Conservation (phyloP, 2,329 filamentous ascomycete species). For the Mariannaea elegans region DNA sequence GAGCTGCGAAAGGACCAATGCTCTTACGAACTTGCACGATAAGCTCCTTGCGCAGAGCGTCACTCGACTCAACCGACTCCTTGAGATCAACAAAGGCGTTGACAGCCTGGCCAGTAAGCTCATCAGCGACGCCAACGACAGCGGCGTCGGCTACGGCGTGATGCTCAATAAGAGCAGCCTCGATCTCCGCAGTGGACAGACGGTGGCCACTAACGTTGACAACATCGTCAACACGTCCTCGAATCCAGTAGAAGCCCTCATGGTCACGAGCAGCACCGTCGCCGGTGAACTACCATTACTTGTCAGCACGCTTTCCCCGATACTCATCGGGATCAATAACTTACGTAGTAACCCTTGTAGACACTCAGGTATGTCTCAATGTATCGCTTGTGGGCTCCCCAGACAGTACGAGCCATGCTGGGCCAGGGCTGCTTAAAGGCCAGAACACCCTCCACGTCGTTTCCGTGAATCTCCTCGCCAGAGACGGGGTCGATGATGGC, state of each 20-base stretch:
- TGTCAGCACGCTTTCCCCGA: not conserved
- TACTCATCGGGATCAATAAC: constrained; percentile 46
- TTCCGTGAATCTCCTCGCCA: constrained; percentile 90
- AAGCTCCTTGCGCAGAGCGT: constrained; percentile 91
- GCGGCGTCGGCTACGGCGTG: constrained; percentile 90
- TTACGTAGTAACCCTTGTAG: constrained; percentile 97
- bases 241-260: constrained; percentile 99
- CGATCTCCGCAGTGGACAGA: constrained; percentile 96
- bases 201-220: constrained; percentile 98
- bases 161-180: constrained; percentile 95
- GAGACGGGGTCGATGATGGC: constrained; percentile 97
- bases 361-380: constrained; percentile 99
- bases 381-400: constrained; percentile 96
- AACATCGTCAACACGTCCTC: constrained; percentile 96
- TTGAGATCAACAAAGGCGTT: constrained; percentile 97
- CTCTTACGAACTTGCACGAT: constrained; percentile 95
- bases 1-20: constrained; percentile 96
- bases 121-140: constrained; percentile 91
- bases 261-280: constrained; percentile 96
- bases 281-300: constrained; percentile 75
- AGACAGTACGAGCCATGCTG: constrained; percentile 97
- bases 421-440: constrained; percentile 99
- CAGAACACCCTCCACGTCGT: constrained; percentile 96
- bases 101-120: constrained; percentile 95
- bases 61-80: constrained; percentile 77